Evolutionary conservation across 352 stramenopile species (phyloP).

Genomic region (Globisporangium echinulatum): DNA sequence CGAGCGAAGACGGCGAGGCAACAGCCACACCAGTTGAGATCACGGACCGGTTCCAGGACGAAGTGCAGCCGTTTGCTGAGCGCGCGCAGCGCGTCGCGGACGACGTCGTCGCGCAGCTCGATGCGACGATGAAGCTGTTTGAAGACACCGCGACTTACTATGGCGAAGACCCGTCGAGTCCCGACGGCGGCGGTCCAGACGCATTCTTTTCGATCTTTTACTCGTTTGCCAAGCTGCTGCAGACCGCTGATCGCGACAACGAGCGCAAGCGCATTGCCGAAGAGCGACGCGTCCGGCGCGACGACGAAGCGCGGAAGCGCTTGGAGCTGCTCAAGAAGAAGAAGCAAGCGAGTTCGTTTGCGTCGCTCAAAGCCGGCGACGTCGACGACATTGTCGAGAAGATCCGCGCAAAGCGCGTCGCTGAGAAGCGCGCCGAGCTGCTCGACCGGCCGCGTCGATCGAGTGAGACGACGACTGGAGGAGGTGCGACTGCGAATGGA

Average conservation of each 20-base stretch:
- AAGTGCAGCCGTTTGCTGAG: conserved; percentile 68
- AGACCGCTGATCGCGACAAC: conserved; percentile 77
- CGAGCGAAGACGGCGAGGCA: not conserved
- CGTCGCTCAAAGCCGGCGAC: conserved; percentile 68
- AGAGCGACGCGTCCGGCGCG: conserved; percentile 61
- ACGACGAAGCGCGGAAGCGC: conserved; percentile 77
- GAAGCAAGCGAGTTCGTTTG: conserved; percentile 67
- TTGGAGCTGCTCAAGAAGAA: conserved; percentile 75
- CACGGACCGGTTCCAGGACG: conserved; percentile 71
- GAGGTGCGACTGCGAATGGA: not conserved
- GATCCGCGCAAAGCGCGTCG: conserved; percentile 72
- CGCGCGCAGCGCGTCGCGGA: conserved; percentile 57
- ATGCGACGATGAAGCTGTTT: conserved; percentile 60
- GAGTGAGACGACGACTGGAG: not conserved
- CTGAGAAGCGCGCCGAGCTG: conserved; percentile 67
- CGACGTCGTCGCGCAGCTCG: conserved; percentile 41
- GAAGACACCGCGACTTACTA: conserved; percentile 65
- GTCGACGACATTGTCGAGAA: conserved; percentile 81
- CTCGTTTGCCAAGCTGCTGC: conserved; percentile 76
- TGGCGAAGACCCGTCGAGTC: conserved; percentile 65
- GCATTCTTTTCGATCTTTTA: conserved; percentile 85
- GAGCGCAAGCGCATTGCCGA: conserved; percentile 80
- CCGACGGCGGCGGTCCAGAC: conserved; percentile 61
- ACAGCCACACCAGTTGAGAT: conserved; percentile 8
- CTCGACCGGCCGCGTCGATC: conserved; percentile 23